Evolutionary conservation across 495 filamentous ascomycete genomes (phyloP).

Genomic region (Neurospora africana): DNA sequence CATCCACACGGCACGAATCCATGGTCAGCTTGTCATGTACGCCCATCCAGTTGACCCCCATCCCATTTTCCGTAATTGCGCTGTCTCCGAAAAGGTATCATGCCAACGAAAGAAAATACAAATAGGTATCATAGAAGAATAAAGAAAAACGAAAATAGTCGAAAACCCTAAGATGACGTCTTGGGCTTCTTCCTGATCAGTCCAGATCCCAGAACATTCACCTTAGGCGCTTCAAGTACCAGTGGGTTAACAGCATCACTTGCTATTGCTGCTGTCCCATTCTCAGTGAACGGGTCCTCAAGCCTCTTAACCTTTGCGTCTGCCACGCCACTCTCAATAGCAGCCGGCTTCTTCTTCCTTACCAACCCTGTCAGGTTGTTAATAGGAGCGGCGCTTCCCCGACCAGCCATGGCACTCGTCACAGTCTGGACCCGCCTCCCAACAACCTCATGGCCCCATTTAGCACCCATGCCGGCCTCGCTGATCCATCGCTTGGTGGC

Average conservation of each 20-base stretch:
- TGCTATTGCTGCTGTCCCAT: not conserved
- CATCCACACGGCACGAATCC: too few species aligned
- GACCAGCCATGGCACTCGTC: conserved; percentile 2
- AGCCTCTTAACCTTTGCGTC: conserved; percentile 7
- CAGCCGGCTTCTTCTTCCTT: conserved; percentile 26
- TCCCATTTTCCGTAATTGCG: not conserved
- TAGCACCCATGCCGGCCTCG: conserved; percentile 26
- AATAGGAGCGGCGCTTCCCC: conserved; percentile 4
- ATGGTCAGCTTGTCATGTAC: not conserved
- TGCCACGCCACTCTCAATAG: not conserved
- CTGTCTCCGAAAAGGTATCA: not conserved
- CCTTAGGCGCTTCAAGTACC: conserved; percentile 17
- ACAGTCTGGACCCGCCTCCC: conserved; percentile 20
- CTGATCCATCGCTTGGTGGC: conserved; percentile 68
- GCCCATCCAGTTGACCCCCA: not conserved
- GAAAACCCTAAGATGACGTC: conserved; percentile 9
- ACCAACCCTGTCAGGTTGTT: conserved; percentile 28
- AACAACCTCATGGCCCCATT: conserved; percentile 38
- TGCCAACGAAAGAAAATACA: not conserved
- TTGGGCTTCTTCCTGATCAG: conserved; percentile 62
- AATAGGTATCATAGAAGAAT: not conserved
- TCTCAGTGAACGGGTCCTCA: not conserved
- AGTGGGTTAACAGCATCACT: not conserved
- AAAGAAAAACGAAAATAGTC: too few species aligned
- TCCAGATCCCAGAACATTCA: conserved; percentile 48